Base-by-base conservation (phyloP, 331 rosid genomes). In the Quercus tomentella region DNA sequence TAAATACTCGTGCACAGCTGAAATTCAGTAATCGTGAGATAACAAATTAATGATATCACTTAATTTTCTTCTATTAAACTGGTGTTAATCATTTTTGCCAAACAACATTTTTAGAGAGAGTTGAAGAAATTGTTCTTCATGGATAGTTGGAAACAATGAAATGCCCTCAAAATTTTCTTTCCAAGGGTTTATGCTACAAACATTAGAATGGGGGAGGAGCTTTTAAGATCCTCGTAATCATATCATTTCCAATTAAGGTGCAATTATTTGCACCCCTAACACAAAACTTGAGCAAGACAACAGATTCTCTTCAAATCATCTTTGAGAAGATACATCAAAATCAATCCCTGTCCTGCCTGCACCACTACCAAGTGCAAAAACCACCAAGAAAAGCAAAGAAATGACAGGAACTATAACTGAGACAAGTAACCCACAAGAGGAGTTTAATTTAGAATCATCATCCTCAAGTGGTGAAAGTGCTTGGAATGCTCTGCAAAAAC, bases 401-500 rank as follows among this genome's bases (percentile, higher is more conserved):
- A 79, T 21, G 4, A 72, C 35, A 28, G 22, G 69, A 81, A 73
- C 82, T 75, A 58, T 28, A 28, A 6, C 37, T 41, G 74, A 72
- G 51, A 25, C 54, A 52, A 56, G 33, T 68, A 79, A 78, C 68
- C 60, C 75, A 79, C 56, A 22, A 66, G 22, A 62, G 10, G 75
- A 80, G 30, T 70, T 58, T 73, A 77, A 28, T 31, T 86, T 76
- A 68, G 69, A 68, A 72, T 77, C 83, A 81, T 71, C 82, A 81
- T 16, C 82, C 74, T 68, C 73, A 85, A 54, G 76, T 58, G 60
- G 79, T 67, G 16, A 84, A 76, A 69, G 83, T 35, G 57, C 82
- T 78, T 31, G 98, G 93, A 82, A 96, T 89, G 80, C 89, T 71
- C 89, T 93, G 89, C 91, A 96, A 90, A 79, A 95, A 95, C 75